Percentiles rank a stretch among this genome's conserved stretches.
Evolutionary conservation across 495 filamentous ascomycete genomes (phyloP).

Genomic region (Saxophila tyrrhenica): DNA sequence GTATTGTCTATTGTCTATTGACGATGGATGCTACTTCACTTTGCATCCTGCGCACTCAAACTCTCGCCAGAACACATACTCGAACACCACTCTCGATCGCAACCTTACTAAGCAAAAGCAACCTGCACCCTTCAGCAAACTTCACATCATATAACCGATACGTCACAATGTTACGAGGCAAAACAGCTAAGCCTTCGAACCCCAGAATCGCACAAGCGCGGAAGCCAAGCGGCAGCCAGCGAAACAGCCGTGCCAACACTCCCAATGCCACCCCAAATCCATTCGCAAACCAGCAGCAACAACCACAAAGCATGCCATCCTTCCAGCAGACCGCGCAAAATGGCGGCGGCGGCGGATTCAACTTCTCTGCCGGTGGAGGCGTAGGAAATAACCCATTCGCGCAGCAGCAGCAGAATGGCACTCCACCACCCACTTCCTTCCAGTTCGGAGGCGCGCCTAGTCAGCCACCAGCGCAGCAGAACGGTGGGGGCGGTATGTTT

Average conservation of each 20-base stretch:
- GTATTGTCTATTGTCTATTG: neutral
- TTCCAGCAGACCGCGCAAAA: conserved; percentile 7
- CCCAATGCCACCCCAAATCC: conserved; percentile 5
- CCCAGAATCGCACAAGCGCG: conserved; percentile 10
- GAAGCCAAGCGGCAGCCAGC: conserved; percentile 1
- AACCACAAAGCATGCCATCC: conserved; percentile 10
- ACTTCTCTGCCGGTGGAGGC: conserved; percentile 9
- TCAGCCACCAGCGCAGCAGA: conserved; percentile 5
- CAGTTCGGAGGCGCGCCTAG: neutral
- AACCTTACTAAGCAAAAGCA: neutral
- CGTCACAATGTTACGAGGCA: no score
- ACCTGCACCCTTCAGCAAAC: no score
- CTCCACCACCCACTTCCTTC: conserved; percentile 1
- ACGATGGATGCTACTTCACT: neutral
- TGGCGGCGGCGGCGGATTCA: conserved; percentile 9
- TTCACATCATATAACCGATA: neutral
- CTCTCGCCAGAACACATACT: neutral
- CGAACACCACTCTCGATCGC: neutral
- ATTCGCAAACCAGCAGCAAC: neutral
- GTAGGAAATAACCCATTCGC: neutral
- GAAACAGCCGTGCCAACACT: conserved; percentile 4
- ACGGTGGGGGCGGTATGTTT: conserved; percentile 1
- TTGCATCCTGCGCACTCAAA: neutral
- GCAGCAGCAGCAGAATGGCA: neutral
- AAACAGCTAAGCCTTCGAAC: neutral